phyloP scores from a whole-genome alignment of 306 rosid species.

The Medicago lupulina region DNA sequence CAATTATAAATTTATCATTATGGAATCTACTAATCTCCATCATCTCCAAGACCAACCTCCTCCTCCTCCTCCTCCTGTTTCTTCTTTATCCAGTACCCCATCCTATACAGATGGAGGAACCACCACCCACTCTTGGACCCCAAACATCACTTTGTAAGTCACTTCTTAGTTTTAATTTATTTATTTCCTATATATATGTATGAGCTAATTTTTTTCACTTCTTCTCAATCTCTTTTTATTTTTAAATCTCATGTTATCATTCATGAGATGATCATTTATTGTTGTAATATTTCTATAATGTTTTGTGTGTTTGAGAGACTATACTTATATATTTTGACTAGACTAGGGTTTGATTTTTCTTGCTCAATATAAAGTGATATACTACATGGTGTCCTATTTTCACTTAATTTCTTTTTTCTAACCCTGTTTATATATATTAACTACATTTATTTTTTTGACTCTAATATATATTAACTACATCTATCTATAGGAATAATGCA shows the following conservation, averaged over 20 bases:
- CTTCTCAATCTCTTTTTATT: no score
- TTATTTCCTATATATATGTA: background rate
- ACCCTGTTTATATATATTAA: background rate
- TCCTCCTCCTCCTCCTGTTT: conserved; percentile 59
- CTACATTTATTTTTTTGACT: no score
- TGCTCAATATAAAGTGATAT: background rate
- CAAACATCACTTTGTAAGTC: conserved; percentile 62
- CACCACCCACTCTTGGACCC: conserved; percentile 58
- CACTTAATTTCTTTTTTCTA: background rate
- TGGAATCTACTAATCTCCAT: conserved; percentile 67
- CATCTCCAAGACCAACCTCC: conserved; percentile 67
- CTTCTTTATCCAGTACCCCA: conserved; percentile 52
- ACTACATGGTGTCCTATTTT: background rate
- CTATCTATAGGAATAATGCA: conserved; percentile 43
- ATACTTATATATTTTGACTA: background rate
- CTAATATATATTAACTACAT: no score
- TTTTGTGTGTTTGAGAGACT: background rate
- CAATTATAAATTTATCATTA: conserved; percentile 43
- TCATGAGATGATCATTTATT: background rate
- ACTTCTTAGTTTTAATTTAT: background rate
- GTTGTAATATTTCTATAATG: background rate
- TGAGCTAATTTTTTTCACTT: background rate
- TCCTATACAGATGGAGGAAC: conserved; percentile 49
- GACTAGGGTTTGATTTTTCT: conserved; percentile 22
- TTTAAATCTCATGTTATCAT: background rate